Percentiles rank a stretch among this genome's conserved stretches.
These are phyloP conservation scores for Pestalotiopsis sp. DNA, from an alignment of 2,329 filamentous ascomycete species.

Conservation along the genomic window DNA sequence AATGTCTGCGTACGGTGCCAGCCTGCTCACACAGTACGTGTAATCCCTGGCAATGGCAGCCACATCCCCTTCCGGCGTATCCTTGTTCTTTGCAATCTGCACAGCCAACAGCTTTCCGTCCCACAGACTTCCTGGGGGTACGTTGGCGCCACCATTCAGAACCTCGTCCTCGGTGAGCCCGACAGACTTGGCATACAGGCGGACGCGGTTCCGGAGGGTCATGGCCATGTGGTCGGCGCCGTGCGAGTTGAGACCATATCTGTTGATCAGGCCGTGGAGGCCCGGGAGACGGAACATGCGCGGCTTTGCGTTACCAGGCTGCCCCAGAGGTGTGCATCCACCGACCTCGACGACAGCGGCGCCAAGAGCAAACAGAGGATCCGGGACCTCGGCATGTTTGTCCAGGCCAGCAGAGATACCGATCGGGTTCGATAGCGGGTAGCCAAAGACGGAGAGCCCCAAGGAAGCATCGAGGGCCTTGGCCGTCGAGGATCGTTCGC, in stretches of 20 bases:
- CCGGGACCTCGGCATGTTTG: conserved; percentile 89
- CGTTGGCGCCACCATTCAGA: conserved; percentile 73
- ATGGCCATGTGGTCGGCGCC: conserved; percentile 87
- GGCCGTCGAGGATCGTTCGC: conserved; percentile 63
- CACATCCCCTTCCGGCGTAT: conserved; percentile 82
- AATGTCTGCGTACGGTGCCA: conserved; percentile 90
- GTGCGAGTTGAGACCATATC: conserved; percentile 91
- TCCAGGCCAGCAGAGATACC: conserved; percentile 95
- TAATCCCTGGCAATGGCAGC: conserved; percentile 80
- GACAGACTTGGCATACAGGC: conserved; percentile 71
- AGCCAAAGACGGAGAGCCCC: conserved; percentile 68
- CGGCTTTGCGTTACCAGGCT: conserved; percentile 84
- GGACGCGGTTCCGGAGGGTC: conserved; percentile 74
- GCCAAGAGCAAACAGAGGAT: conserved; percentile 81
- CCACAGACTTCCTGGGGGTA: conserved; percentile 80
- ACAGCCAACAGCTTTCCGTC: conserved; percentile 81
- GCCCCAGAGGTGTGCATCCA: conserved; percentile 83
- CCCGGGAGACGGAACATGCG: conserved; percentile 85
- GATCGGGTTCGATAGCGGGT: conserved; percentile 79
- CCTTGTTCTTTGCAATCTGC: conserved; percentile 96
- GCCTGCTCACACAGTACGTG: conserved; percentile 81
- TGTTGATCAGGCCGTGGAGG: conserved; percentile 88
- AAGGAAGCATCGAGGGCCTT: conserved; percentile 35
- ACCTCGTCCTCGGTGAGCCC: conserved; percentile 75
- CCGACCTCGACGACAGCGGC: conserved; percentile 90